Conservation (phyloP, 164 flowering plant species). For the Aristolochia contorta region DNA sequence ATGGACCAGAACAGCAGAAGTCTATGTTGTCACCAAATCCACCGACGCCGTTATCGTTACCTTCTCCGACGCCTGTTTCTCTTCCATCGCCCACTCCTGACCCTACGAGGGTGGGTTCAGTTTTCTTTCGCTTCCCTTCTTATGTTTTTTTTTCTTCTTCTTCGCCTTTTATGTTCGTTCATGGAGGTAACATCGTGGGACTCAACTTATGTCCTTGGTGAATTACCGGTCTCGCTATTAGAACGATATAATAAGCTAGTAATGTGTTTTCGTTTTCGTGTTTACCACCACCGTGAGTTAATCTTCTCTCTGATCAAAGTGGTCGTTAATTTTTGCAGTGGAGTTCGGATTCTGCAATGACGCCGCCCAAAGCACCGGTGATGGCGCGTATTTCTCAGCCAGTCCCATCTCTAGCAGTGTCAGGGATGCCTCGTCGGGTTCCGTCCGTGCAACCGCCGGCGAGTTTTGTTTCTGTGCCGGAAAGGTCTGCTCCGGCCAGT, state of each 20-base stretch:
- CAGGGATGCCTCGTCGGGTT: not conserved
- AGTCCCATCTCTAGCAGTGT: not conserved
- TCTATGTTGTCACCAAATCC: conserved; percentile 91
- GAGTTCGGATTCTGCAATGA: conserved; percentile 26
- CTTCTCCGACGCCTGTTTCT: conserved; percentile 1
- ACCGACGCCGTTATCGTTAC: not conserved
- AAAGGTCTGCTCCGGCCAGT: not conserved
- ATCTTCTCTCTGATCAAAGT: not conserved
- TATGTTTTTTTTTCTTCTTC: not conserved
- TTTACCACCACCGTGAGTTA: no score
- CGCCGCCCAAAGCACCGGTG: not conserved
- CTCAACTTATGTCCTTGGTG: no score
- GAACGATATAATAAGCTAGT: no score
- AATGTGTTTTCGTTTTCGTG: no score
- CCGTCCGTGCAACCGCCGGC: not conserved
- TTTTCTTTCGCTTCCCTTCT: not conserved
- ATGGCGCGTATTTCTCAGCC: no score
- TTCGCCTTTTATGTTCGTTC: conserved; percentile 1
- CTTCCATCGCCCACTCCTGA: conserved; percentile 86
- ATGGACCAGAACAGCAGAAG: conserved; percentile 18
- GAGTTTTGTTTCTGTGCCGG: not conserved
- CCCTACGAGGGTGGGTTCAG: conserved; percentile 66
- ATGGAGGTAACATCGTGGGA: not conserved
- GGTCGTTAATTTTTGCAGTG: conserved; percentile 35
- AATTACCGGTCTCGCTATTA: no score